phyloP scores from a whole-genome alignment of 2,329 filamentous ascomycete genomes.

The Pleomassaria siparia region DNA sequence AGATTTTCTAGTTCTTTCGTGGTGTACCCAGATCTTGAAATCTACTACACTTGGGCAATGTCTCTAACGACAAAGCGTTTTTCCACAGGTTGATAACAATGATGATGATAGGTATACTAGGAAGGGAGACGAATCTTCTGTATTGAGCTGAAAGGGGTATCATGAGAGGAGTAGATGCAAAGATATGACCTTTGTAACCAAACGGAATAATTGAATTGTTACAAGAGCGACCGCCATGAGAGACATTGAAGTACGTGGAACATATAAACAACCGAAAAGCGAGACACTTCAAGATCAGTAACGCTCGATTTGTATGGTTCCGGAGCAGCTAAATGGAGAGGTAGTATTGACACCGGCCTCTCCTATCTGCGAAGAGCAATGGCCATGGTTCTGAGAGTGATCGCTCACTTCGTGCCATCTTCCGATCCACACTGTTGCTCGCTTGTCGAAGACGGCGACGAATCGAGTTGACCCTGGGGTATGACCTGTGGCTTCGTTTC shows the following conservation, averaged over 20 bases:
- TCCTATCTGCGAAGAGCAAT: too few relatives aligned
- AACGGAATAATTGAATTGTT: neutral
- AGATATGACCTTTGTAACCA: neutral
- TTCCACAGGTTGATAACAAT: neutral
- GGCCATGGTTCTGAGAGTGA: too few relatives aligned
- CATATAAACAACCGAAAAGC: too few relatives aligned
- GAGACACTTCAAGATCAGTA: too few relatives aligned
- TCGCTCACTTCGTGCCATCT: too few relatives aligned
- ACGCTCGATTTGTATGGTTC: too few relatives aligned
- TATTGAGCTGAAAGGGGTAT: conserved; percentile 25
- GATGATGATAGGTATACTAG: neutral
- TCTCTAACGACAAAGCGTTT: neutral
- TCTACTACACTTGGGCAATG: too few relatives aligned
- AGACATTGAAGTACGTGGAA: neutral
- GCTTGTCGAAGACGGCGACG: neutral
- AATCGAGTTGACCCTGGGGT: neutral
- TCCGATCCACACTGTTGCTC: too few relatives aligned
- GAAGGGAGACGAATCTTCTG: conserved; percentile 2
- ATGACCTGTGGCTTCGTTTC: neutral
- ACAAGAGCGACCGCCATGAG: neutral
- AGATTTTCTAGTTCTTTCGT: too few relatives aligned
- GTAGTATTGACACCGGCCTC: too few relatives aligned
- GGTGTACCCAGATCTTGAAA: too few relatives aligned
- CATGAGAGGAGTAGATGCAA: conserved; percentile 33
- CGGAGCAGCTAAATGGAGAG: too few relatives aligned